These are phyloP conservation scores for Amanita exitialis DNA, from an alignment of 768 basidiomycete species.

Conservation along the genomic window DNA sequence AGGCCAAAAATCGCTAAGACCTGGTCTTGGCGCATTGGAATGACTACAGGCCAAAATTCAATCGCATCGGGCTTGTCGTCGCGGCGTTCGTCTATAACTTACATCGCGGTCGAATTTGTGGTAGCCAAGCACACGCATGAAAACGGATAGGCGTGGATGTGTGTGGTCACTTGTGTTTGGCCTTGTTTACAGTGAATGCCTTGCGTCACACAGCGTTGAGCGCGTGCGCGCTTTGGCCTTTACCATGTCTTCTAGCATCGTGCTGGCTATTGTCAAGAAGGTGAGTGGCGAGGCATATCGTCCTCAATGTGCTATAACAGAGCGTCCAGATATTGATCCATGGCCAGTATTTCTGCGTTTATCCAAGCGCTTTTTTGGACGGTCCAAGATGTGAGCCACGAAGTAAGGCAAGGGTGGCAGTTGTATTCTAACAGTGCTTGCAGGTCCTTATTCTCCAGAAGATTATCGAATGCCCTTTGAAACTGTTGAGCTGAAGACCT, in stretches of 20 bases:
- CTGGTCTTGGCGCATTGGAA: too few relatives aligned
- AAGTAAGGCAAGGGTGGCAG: neutral
- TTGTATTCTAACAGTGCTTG: neutral
- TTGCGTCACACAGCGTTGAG: neutral
- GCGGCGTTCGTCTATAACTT: too few relatives aligned
- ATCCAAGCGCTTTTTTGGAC: conserved; percentile 3
- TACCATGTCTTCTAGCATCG: neutral
- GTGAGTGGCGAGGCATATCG: neutral
- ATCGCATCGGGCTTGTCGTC: too few relatives aligned
- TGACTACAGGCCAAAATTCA: too few relatives aligned
- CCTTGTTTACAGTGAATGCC: neutral
- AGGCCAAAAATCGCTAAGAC: too few relatives aligned
- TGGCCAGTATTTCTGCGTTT: conserved; percentile 3
- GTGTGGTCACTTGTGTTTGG: neutral
- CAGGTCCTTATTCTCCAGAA: conserved; percentile 1
- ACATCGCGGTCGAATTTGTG: too few relatives aligned
- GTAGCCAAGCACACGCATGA: too few relatives aligned
- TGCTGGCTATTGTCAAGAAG: neutral
- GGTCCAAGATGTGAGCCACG: neutral
- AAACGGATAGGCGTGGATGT: too few relatives aligned
- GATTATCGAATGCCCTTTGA: neutral
- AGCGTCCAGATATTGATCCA: neutral
- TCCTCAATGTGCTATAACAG: neutral
- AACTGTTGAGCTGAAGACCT: conserved; percentile 3
- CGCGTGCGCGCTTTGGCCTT: neutral